Conservation (phyloP, 805 yeast genomes). For the Nakazawaea ernobii region DNA sequence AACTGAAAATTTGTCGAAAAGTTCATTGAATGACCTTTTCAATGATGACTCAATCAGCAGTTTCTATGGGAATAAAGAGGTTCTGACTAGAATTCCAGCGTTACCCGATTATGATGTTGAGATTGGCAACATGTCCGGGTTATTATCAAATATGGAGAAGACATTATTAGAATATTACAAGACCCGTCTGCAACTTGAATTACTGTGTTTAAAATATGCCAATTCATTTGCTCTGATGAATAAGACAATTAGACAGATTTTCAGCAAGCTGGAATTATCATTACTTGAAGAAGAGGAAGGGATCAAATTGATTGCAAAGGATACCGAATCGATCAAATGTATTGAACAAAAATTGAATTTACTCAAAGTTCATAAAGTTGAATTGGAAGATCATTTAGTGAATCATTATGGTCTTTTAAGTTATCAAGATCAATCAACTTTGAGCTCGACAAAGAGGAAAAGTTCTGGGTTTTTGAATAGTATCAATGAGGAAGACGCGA, state of each 20-base stretch:
- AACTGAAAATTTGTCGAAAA: not conserved
- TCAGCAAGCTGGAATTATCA: conserved; percentile 12
- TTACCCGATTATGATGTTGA: not conserved
- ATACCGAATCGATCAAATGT: conserved; percentile 9
- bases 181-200: conserved; percentile 1
- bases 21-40: not conserved
- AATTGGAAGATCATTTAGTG: not conserved
- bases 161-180: conserved; percentile 4
- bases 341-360: conserved; percentile 6
- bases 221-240: conserved; percentile 3
- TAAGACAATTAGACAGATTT: conserved; percentile 6
- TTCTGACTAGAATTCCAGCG: not conserved
- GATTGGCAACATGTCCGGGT: not conserved
- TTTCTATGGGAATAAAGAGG: not conserved
- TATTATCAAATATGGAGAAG: not conserved
- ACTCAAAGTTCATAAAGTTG: not conserved
- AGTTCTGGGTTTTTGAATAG: conserved; percentile 2
- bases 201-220: conserved; percentile 5
- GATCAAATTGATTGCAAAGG: conserved; percentile 7
- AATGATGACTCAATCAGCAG: not conserved
- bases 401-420: not conserved
- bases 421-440: not conserved
- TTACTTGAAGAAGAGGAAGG: conserved; percentile 14
- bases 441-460: not conserved
- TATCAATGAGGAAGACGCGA: conserved; percentile 5